A percentile compares a stretch with the other conserved stretches of the same genome.
Evolutionary conservation across 768 basidiomycete genomes (phyloP).

Genomic region (Agaricus bisporus): DNA sequence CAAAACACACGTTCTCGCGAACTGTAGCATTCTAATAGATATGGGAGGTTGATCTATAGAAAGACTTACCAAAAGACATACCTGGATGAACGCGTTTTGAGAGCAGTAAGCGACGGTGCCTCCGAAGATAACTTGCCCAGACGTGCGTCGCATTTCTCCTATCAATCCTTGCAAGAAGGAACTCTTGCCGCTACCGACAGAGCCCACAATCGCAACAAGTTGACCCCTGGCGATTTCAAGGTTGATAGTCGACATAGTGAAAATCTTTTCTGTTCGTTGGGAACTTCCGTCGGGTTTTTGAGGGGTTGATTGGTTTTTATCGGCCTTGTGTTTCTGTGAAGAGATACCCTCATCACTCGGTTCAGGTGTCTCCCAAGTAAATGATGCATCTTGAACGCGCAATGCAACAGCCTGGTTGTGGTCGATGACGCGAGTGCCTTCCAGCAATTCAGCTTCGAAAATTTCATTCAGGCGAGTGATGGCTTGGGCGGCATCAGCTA

Average conservation of each 20-base stretch:
- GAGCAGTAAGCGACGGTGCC: constrained; percentile 78
- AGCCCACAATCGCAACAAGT: constrained; percentile 80
- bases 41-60: constrained; percentile 5
- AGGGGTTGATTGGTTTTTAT: constrained; percentile 6
- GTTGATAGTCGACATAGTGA: constrained; percentile 60
- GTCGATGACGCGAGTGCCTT: constrained; percentile 53
- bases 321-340: constrained; percentile 20
- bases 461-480: constrained; percentile 69
- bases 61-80: constrained; percentile 15
- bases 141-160: constrained; percentile 75
- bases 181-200: constrained; percentile 69
- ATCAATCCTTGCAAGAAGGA: constrained; percentile 69
- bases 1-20: constrained; percentile 87
- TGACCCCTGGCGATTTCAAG: constrained; percentile 69
- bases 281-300: constrained; percentile 11
- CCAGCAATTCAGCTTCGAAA: constrained; percentile 77
- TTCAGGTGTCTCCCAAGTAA: constrained; percentile 83
- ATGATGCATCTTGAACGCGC: constrained; percentile 60
- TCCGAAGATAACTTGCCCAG: constrained; percentile 65
- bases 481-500: constrained; percentile 82
- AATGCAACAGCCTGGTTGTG: constrained; percentile 55
- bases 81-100: constrained; percentile 90
- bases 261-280: constrained; percentile 38
- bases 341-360: constrained; percentile 32
- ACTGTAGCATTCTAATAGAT: constrained; percentile 65